These are phyloP conservation scores for Aspergillus neotritici DNA, from an alignment of 2,329 filamentous ascomycete genomes.

Conservation along the genomic window DNA sequence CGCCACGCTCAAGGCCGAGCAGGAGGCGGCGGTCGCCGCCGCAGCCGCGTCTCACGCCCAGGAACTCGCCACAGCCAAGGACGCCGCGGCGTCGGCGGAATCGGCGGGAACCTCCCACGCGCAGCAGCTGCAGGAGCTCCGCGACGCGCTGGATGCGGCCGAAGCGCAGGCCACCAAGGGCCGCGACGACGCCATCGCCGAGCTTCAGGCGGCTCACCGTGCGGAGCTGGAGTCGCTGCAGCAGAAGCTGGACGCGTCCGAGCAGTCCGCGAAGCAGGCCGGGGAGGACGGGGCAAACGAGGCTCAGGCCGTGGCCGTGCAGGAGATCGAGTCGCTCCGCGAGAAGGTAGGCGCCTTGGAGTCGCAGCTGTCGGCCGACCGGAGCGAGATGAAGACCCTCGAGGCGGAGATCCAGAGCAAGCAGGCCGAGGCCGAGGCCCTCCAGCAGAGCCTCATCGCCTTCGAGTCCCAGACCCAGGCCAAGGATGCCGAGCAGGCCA, in stretches of 20 bases:
- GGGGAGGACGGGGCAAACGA: conserved; percentile 31
- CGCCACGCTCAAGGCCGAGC: conserved; percentile 16
- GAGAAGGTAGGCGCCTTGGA: conserved; percentile 32
- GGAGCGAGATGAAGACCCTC: conserved; percentile 30
- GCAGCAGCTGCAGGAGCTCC: conserved; percentile 31
- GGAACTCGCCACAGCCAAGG: conserved; percentile 29
- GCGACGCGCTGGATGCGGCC: conserved; percentile 28
- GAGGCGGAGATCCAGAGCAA: conserved; percentile 32
- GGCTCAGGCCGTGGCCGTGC: conserved; percentile 28
- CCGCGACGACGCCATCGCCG: conserved; percentile 25
- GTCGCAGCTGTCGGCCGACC: conserved; percentile 25
- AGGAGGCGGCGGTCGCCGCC: conserved; percentile 18
- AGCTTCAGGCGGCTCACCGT: conserved; percentile 28
- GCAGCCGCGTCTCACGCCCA: conserved; percentile 27
- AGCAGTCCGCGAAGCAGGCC: conserved; percentile 30
- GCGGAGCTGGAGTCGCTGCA: conserved; percentile 30
- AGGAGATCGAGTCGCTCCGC: conserved; percentile 33
- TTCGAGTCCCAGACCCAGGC: conserved; percentile 34
- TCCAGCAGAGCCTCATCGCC: conserved; percentile 34
- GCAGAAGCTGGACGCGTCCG: conserved; percentile 29
- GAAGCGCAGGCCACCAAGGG: conserved; percentile 24
- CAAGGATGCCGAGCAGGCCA: conserved; percentile 34
- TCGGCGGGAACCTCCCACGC: conserved; percentile 25
- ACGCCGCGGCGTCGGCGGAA: conserved; percentile 28
- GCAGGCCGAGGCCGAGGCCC: conserved; percentile 31